phyloP scores from a whole-genome alignment of 2,329 filamentous ascomycete species.

The Paramyrothecium roridum region DNA sequence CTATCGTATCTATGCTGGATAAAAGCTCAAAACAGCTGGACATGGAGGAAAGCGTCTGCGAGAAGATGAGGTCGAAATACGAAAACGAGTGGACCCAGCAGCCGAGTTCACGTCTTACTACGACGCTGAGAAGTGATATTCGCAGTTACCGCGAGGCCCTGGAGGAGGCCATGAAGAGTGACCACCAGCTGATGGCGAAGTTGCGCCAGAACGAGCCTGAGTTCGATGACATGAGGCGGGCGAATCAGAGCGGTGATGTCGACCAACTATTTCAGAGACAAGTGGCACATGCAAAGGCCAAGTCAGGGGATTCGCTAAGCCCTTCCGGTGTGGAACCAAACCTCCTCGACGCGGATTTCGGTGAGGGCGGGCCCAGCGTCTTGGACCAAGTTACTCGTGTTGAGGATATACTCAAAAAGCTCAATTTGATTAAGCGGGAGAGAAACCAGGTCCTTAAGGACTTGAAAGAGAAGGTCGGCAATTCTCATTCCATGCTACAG shows the following conservation, averaged over 20 bases:
- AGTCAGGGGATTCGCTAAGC: constrained; percentile 57
- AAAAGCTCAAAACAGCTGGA: constrained; percentile 84
- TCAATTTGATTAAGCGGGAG: constrained; percentile 90
- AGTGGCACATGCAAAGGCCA: constrained; percentile 72
- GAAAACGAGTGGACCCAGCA: constrained; percentile 96
- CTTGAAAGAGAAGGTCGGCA: constrained; percentile 86
- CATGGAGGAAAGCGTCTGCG: constrained; percentile 95
- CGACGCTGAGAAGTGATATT: constrained; percentile 82
- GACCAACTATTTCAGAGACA: constrained; percentile 87
- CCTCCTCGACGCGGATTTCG: constrained; percentile 88
- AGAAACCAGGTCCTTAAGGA: constrained; percentile 91
- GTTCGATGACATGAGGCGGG: constrained; percentile 92
- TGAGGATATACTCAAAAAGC: constrained; percentile 84
- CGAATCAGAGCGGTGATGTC: constrained; percentile 80
- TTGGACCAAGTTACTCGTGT: constrained; percentile 85
- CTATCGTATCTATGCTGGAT: constrained; percentile 70
- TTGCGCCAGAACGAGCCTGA: constrained; percentile 82
- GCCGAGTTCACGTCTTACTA: constrained; percentile 84
- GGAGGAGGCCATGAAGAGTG: constrained; percentile 84
- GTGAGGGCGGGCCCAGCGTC: constrained; percentile 75
- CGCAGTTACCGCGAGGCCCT: constrained; percentile 84
- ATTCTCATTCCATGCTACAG: neutral
- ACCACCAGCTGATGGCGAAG: constrained; percentile 78
- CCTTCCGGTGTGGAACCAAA: constrained; percentile 66
- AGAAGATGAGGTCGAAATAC: constrained; percentile 99